These are phyloP conservation scores for Yarrowia galli DNA, from an alignment of 1,139 yeast species.

Conservation along the genomic window DNA sequence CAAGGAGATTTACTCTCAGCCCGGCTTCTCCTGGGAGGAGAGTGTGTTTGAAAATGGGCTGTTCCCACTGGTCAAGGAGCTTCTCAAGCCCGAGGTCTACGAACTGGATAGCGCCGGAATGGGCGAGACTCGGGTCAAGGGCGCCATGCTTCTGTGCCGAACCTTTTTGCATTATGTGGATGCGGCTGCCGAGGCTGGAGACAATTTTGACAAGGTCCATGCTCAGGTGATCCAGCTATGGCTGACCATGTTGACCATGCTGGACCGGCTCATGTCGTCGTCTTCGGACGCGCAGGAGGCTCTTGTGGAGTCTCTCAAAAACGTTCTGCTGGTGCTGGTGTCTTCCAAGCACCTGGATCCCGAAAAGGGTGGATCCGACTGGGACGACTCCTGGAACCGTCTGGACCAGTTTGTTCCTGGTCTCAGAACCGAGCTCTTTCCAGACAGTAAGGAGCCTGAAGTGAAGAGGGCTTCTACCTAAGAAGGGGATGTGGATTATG, in stretches of 20 bases:
- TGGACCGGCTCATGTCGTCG: constrained; percentile 57
- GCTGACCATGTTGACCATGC: constrained; percentile 57
- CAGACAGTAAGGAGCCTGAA: constrained; percentile 33
- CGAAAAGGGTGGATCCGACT: constrained; percentile 51
- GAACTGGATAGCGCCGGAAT: constrained; percentile 71
- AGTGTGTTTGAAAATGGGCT: constrained; percentile 73
- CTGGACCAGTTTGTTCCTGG: constrained; percentile 58
- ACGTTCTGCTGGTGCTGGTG: constrained; percentile 57
- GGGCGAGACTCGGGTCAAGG: constrained; percentile 68
- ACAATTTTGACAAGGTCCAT: constrained; percentile 51
- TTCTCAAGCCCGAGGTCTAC: constrained; percentile 70
- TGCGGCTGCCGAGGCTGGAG: constrained; percentile 40
- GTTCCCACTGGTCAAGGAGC: constrained; percentile 73
- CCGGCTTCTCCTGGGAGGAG: constrained; percentile 48
- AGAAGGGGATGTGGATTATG: too few species aligned
- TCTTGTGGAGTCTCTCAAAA: constrained; percentile 68
- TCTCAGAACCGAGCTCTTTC: constrained; percentile 51
- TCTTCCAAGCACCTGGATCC: constrained; percentile 48
- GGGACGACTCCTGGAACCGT: constrained; percentile 56
- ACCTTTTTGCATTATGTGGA: constrained; percentile 67
- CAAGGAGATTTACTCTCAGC: constrained; percentile 54
- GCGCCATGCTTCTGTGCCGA: constrained; percentile 72
- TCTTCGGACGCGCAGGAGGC: constrained; percentile 60
- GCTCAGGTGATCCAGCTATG: constrained; percentile 52
- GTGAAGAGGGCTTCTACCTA: background rate